These are phyloP conservation scores for Apiospora hydei DNA, from an alignment of 2,329 filamentous ascomycete genomes.

Conservation along the genomic window DNA sequence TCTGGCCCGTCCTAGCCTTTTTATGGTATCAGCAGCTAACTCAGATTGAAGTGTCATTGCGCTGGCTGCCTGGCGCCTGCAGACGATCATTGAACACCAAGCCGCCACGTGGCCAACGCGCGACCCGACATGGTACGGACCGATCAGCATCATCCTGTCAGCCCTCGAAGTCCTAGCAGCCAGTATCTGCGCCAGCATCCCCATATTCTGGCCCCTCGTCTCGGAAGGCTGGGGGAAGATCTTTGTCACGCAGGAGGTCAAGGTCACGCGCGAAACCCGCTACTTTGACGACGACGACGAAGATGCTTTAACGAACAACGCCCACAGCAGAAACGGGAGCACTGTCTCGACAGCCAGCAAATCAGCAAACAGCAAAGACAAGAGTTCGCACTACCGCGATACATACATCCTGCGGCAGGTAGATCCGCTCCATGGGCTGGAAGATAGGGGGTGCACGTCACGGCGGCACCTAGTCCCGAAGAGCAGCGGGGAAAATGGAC, in stretches of 20 bases:
- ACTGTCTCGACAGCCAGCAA: background rate
- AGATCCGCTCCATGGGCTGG: constrained; percentile 2
- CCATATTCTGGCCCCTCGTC: constrained; percentile 44
- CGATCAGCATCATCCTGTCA: constrained; percentile 34
- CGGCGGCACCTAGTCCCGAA: background rate
- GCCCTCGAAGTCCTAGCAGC: constrained; percentile 33
- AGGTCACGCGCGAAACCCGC: constrained; percentile 28
- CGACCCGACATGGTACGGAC: constrained; percentile 43
- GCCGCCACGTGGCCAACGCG: constrained; percentile 40
- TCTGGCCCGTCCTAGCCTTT: background rate
- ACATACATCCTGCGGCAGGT: constrained; percentile 21
- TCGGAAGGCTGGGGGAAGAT: constrained; percentile 40
- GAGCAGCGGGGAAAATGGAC: constrained; percentile 21
- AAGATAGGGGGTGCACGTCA: constrained; percentile 2
- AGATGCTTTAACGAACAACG: constrained; percentile 1
- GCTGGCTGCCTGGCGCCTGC: constrained; percentile 41
- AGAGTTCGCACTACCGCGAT: constrained; percentile 22
- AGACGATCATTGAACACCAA: constrained; percentile 37
- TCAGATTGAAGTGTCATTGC: constrained; percentile 28
- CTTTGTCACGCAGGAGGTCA: constrained; percentile 47
- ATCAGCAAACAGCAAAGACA: background rate
- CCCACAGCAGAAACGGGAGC: constrained; percentile 19
- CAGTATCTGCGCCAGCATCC: constrained; percentile 41
- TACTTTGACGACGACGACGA: constrained; percentile 13
- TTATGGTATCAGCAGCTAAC: background rate